Base-by-base conservation (phyloP, 2,329 filamentous ascomycete species). In the Claviceps purpurea region DNA sequence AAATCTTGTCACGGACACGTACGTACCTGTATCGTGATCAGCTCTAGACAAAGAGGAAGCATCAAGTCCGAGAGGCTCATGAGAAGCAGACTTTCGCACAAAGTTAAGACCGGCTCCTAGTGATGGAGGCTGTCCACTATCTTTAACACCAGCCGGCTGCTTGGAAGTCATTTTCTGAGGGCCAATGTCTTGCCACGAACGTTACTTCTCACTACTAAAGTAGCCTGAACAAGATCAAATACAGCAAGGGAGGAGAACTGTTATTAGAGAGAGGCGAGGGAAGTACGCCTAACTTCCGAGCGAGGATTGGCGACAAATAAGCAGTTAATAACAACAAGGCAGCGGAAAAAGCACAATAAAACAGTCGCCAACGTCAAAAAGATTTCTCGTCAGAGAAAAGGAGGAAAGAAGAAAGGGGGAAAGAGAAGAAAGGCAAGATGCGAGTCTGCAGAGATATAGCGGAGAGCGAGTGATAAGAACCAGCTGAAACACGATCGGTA, bases 1-100 rank as follows among this genome's bases (percentile, higher is more conserved):
- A 22, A 13, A 34, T 2, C 11, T 5, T 18, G 13, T 42, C 3
- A 42, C 39, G 7, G 8, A 50, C n/a, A 50, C 26, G 13, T 38
- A 50, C 49, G 13, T 46, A 50, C 49, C 49, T 34, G n/a, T 39
- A 7, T 18, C n/a, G 47, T 38, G 44, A 37, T 44, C 50, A 18
- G 48, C 49, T 18, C 51, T 51, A 16, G 55, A 57, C 1, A 44
- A 54, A 34, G 47, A 26, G 7, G 52, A 18, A 6, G 38, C 40
- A 2, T 54, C 53, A 14, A 46, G 45, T 24, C 48, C 26, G 37
- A 58, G 51, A 26, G 56, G 55, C 43, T 58, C 55, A 48, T 53
- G 55, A 24, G 56, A 58, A 18, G 55, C 51, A 6, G 52, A 49
- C 39, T 53, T 58, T 40, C 54, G 50, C 48, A 57, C 50, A 4